Evolutionary conservation across 352 stramenopile genomes (phyloP).

Genomic region (Phytophthora pistaciae): DNA sequence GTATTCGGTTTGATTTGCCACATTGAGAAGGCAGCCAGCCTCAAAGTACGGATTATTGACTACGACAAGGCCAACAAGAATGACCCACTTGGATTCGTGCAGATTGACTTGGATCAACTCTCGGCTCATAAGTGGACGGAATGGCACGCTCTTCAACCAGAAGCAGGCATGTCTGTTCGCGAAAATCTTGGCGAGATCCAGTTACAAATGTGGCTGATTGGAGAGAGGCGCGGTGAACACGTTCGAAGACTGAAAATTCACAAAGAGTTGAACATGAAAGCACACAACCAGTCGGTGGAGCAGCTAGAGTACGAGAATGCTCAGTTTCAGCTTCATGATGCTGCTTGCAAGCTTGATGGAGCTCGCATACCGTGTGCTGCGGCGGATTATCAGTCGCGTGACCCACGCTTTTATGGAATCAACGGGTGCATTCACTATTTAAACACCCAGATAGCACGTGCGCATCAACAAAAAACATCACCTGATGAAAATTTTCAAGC

Average conservation of each 20-base stretch:
- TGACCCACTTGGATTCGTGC: slow-evolving; percentile 58
- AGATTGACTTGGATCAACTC: slow-evolving; percentile 59
- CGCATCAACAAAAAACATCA: slow-evolving; percentile 62
- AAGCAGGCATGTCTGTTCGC: slow-evolving; percentile 51
- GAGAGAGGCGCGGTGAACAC: slow-evolving; percentile 68
- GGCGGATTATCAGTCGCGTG: slow-evolving; percentile 62
- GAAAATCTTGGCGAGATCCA: slow-evolving; percentile 66
- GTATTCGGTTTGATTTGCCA: slow-evolving; percentile 68
- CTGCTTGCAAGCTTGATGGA: slow-evolving; percentile 75
- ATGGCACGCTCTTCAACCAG: slow-evolving; percentile 60
- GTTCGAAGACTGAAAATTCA: slow-evolving; percentile 60
- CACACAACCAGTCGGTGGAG: slow-evolving; percentile 66
- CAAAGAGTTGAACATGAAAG: slow-evolving; percentile 62
- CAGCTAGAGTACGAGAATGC: slow-evolving; percentile 78
- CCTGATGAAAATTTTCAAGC: slow-evolving; percentile 71
- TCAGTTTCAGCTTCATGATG: slow-evolving; percentile 66
- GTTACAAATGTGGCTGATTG: slow-evolving; percentile 60
- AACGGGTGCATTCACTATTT: slow-evolving; percentile 83
- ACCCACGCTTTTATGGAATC: slow-evolving; percentile 83
- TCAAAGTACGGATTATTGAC: slow-evolving; percentile 66
- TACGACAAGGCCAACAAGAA: slow-evolving; percentile 62
- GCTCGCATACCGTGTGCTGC: slow-evolving; percentile 72
- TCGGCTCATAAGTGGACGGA: slow-evolving; percentile 55
- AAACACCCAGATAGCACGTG: slow-evolving; percentile 65
- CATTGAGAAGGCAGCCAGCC: slow-evolving; percentile 64